A percentile compares a stretch with the other conserved stretches of the same genome.
These are phyloP conservation scores for Kwoniella pini DNA, from an alignment of 768 basidiomycete genomes.

Conservation along the genomic window DNA sequence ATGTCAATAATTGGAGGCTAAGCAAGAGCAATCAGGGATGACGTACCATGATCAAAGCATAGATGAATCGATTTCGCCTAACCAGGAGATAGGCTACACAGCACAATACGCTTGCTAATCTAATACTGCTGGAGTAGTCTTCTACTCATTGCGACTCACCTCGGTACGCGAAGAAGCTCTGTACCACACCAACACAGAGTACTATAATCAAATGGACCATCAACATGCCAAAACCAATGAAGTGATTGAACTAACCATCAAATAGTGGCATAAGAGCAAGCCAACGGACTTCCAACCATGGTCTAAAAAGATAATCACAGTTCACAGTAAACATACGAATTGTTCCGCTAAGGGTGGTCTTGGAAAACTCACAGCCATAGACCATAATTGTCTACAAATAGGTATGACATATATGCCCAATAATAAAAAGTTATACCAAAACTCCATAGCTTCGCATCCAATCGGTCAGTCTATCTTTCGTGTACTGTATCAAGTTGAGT, in stretches of 20 bases:
- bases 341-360: not conserved
- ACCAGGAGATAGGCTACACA: slow-evolving; percentile 4
- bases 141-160: not conserved
- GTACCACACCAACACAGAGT: slow-evolving; percentile 1
- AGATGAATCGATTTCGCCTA: slow-evolving; percentile 5
- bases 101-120: not conserved
- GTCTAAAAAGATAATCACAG: not conserved
- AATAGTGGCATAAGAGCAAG: slow-evolving; percentile 8
- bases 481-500: too few species aligned
- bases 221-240: not conserved
- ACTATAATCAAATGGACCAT: not conserved
- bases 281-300: slow-evolving; percentile 10
- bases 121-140: not conserved
- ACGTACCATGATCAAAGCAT: slow-evolving; percentile 3
- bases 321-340: not conserved
- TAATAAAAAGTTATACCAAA: slow-evolving; percentile 28
- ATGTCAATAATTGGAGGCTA: not conserved
- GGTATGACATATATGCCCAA: slow-evolving; percentile 34
- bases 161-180: slow-evolving; percentile 13
- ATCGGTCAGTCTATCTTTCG: too few species aligned
- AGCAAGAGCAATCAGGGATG: too few species aligned
- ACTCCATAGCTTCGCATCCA: slow-evolving; percentile 27
- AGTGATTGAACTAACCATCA: not conserved
- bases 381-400: slow-evolving; percentile 34
- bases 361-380: slow-evolving; percentile 19